These are phyloP conservation scores for Betula pendula DNA, from an alignment of 306 rosid genomes.

Conservation along the genomic window DNA sequence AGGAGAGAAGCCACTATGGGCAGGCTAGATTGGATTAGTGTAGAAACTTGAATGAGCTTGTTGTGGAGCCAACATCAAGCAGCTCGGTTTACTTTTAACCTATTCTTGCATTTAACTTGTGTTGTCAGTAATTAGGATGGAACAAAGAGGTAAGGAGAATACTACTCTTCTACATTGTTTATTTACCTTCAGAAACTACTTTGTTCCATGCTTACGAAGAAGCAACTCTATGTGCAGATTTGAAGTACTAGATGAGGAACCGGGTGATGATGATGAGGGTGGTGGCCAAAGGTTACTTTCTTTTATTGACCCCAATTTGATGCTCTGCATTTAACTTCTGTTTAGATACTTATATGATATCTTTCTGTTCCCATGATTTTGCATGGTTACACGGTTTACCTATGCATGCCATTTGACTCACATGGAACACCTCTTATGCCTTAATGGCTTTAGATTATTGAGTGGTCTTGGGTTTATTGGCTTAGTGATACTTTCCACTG, in stretches of 20 bases:
- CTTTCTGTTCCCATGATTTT: not conserved
- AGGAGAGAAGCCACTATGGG: not conserved
- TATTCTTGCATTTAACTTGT: not conserved
- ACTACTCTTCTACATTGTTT: not conserved
- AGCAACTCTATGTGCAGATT: slow-evolving; percentile 49
- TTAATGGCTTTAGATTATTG: no score
- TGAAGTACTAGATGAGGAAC: slow-evolving; percentile 96
- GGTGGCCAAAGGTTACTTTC: slow-evolving; percentile 68
- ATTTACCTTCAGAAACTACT: slow-evolving; percentile 7
- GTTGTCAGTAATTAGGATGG: not conserved
- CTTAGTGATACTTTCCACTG: not conserved
- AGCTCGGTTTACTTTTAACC: slow-evolving; percentile 1
- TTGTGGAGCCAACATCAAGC: not conserved
- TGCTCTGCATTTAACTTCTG: not conserved
- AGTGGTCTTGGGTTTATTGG: not conserved
- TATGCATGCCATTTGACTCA: not conserved
- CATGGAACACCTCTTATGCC: not conserved
- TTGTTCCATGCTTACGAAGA: not conserved
- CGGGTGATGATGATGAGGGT: slow-evolving; percentile 92
- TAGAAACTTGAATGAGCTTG: not conserved
- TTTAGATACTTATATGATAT: not conserved
- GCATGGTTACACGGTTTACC: not conserved
- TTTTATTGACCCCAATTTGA: not conserved
- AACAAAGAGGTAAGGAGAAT: not conserved
- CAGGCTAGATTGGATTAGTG: not conserved